Conservation (phyloP, 345 rosid genomes). For the Syzygium aromaticum region DNA sequence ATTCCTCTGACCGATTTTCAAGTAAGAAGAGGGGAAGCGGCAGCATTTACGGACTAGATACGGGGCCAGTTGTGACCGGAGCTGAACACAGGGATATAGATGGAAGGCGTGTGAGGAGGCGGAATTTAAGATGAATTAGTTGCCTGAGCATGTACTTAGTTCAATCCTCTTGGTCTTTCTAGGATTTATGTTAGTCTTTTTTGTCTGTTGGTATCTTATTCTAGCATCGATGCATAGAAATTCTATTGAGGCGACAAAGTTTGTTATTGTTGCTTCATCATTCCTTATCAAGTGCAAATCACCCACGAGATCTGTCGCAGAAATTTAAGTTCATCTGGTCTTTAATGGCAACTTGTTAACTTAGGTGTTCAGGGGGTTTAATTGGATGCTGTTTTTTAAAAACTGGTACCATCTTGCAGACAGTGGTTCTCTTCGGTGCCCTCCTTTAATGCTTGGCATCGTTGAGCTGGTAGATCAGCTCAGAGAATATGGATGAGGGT, state of each 20-base stretch:
- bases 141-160: background rate
- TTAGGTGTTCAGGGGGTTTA: background rate
- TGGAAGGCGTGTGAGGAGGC: slow-evolving; percentile 62
- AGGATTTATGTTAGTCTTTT: background rate
- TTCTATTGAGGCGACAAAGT: background rate
- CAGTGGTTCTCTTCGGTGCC: background rate
- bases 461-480: background rate
- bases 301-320: background rate
- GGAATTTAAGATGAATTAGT: slow-evolving; percentile 16
- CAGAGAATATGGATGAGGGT: background rate
- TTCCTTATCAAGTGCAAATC: background rate
- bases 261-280: background rate
- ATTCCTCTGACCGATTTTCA: slow-evolving; percentile 38
- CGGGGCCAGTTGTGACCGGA: slow-evolving; percentile 24
- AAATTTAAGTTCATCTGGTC: background rate
- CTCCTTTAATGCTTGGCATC: background rate
- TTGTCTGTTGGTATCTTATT: background rate
- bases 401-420: background rate
- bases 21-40: slow-evolving; percentile 76
- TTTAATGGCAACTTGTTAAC: background rate
- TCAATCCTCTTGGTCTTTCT: background rate
- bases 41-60: slow-evolving; percentile 63
- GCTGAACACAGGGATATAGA: slow-evolving; percentile 53
- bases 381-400: background rate
- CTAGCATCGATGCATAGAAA: background rate